Conservation (phyloP, 805 yeast species). For the Maudiozyma turicensis region DNA sequence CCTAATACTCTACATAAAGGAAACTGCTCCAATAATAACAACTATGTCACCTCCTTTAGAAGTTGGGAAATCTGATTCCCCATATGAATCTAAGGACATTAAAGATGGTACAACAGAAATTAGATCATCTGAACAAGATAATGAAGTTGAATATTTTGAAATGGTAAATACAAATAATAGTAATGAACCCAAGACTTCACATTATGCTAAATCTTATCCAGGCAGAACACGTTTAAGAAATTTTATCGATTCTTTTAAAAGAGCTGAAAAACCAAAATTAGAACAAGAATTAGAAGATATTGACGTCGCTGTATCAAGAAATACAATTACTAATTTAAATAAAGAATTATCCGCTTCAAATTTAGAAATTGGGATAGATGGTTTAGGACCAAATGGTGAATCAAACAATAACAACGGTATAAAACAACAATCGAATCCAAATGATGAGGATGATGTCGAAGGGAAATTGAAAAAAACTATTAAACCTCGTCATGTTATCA, state of each 20-base stretch:
- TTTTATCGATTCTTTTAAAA: conserved; percentile 16
- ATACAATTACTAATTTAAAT: neutral
- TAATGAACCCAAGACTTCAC: neutral
- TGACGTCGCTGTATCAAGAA: conserved; percentile 2
- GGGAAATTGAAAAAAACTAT: conserved; percentile 30
- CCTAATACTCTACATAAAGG: neutral
- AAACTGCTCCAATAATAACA: no score
- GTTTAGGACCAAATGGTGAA: conserved; percentile 1
- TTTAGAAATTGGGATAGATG: neutral
- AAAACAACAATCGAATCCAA: neutral
- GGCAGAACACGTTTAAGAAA: conserved; percentile 2
- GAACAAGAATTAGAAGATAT: neutral
- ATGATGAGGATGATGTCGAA: conserved; percentile 5
- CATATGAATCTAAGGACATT: conserved; percentile 6
- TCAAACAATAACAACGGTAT: neutral
- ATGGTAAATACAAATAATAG: conserved; percentile 1
- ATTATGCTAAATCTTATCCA: neutral
- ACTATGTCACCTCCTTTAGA: conserved; percentile 1
- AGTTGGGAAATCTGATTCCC: conserved; percentile 3
- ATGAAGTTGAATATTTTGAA: conserved; percentile 21
- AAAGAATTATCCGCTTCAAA: neutral
- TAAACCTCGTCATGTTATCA: conserved; percentile 44
- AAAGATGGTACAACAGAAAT: conserved; percentile 6
- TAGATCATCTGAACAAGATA: conserved; percentile 14
- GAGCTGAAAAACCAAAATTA: conserved; percentile 10